Evolutionary conservation across 352 stramenopile genomes (phyloP).

Genomic region (Globisporangium recalcitrans): DNA sequence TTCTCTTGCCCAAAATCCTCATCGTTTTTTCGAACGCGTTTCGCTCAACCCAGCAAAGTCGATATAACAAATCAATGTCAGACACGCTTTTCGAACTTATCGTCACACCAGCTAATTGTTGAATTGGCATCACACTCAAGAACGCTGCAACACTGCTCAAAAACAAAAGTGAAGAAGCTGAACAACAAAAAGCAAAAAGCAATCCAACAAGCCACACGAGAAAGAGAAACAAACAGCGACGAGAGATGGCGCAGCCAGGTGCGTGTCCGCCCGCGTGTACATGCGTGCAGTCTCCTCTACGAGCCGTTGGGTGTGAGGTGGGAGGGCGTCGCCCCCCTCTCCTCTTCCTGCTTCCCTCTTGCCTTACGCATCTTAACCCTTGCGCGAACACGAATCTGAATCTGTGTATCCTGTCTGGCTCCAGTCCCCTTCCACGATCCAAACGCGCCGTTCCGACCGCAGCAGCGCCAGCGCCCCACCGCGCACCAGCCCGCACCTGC

Average conservation of each 20-base stretch:
- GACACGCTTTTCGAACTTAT: too few species aligned
- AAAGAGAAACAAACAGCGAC: not conserved
- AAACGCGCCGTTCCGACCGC: slow-evolving; percentile 32
- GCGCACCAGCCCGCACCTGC: slow-evolving; percentile 18
- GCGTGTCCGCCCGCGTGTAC: not conserved
- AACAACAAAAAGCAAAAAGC: not conserved
- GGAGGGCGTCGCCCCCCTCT: not conserved
- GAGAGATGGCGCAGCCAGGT: slow-evolving; percentile 31
- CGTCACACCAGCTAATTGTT: not conserved
- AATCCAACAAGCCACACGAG: not conserved
- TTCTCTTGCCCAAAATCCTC: too few species aligned
- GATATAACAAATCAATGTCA: too few species aligned
- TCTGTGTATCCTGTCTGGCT: not conserved
- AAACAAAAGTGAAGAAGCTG: slow-evolving; percentile 13
- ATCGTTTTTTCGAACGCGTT: too few species aligned
- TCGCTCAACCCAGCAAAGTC: not conserved
- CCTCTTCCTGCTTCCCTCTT: not conserved
- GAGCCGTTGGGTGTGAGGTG: not conserved
- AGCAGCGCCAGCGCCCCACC: slow-evolving; percentile 36
- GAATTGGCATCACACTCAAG: not conserved
- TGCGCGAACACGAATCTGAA: too few species aligned
- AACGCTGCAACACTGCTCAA: slow-evolving; percentile 2
- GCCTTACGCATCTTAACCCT: not conserved
- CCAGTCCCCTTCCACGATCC: slow-evolving; percentile 56
- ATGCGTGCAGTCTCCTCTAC: not conserved